These are phyloP conservation scores for Metschnikowia noctiluminum DNA, from an alignment of 805 yeast species.

Conservation along the genomic window DNA sequence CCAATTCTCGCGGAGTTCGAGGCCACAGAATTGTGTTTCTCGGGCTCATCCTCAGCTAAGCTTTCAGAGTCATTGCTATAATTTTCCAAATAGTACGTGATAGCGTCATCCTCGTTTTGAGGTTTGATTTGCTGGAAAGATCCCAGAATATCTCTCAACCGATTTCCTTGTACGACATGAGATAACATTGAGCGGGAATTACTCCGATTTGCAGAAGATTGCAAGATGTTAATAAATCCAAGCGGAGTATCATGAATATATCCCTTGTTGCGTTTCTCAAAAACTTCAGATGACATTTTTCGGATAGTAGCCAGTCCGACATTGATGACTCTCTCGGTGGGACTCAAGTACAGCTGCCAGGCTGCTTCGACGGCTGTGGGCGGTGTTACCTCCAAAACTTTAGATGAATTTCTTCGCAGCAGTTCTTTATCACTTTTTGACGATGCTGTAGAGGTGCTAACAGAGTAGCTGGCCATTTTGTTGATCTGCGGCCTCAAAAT, in stretches of 20 bases:
- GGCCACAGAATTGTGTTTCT: slow-evolving; percentile 2
- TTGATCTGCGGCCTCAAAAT: slow-evolving; percentile 51
- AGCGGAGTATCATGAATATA: slow-evolving; percentile 57
- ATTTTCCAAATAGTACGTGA: slow-evolving; percentile 11
- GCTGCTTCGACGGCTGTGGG: slow-evolving; percentile 53
- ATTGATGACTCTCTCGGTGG: slow-evolving; percentile 53
- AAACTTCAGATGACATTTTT: slow-evolving; percentile 41
- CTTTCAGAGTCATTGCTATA: neutral
- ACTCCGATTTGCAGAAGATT: slow-evolving; percentile 17
- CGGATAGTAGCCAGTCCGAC: slow-evolving; percentile 31
- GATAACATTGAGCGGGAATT: slow-evolving; percentile 28
- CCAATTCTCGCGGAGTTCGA: slow-evolving; percentile 15
- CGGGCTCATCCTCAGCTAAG: slow-evolving; percentile 10
- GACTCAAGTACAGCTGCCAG: slow-evolving; percentile 55
- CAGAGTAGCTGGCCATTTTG: slow-evolving; percentile 27
- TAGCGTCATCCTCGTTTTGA: slow-evolving; percentile 14
- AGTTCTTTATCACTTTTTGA: slow-evolving; percentile 12
- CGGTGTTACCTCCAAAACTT: slow-evolving; percentile 40
- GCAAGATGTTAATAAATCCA: slow-evolving; percentile 31
- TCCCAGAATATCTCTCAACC: slow-evolving; percentile 13
- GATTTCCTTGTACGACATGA: slow-evolving; percentile 37
- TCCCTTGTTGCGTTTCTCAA: slow-evolving; percentile 59
- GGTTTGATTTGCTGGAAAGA: neutral
- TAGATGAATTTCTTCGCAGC: slow-evolving; percentile 22
- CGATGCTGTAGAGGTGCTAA: slow-evolving; percentile 13